A percentile compares a stretch with the other conserved stretches of the same genome.
phyloP scores from a whole-genome alignment of 73 alveolate species.

The Symbiodinium natans region DNA sequence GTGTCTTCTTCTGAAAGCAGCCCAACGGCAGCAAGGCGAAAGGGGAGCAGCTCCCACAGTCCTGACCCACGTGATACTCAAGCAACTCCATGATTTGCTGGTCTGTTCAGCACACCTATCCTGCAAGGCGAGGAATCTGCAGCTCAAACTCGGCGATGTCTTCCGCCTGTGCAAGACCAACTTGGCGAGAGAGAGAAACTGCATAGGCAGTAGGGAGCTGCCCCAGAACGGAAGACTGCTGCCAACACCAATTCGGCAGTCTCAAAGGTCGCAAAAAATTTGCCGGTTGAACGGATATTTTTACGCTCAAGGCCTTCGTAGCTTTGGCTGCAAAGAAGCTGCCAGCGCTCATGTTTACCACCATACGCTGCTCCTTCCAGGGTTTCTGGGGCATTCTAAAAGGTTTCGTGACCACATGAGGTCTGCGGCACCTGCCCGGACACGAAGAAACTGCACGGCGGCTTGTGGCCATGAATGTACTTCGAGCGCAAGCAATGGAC shows the following conservation, averaged over 20 bases:
- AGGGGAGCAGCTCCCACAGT: not conserved
- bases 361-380: slow-evolving; percentile 31
- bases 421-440: slow-evolving; percentile 50
- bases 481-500: slow-evolving; percentile 86
- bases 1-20: no score
- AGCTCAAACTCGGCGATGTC: not conserved
- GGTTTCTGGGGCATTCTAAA: no score
- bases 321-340: slow-evolving; percentile 33
- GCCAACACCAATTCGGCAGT: no score
- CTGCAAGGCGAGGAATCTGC: not conserved
- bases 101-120: no score
- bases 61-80: not conserved
- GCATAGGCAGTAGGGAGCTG: not conserved
- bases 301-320: no score
- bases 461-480: slow-evolving; percentile 23
- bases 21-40: not conserved
- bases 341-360: not conserved
- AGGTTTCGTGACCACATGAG: no score
- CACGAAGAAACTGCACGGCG: slow-evolving; percentile 70
- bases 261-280: no score
- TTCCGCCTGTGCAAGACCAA: not conserved
- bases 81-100: no score
- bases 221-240: not conserved
- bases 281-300: no score
- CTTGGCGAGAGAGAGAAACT: not conserved